These are phyloP conservation scores for Lipomyces mesembrius DNA, from an alignment of 805 yeast species.

Conservation along the genomic window DNA sequence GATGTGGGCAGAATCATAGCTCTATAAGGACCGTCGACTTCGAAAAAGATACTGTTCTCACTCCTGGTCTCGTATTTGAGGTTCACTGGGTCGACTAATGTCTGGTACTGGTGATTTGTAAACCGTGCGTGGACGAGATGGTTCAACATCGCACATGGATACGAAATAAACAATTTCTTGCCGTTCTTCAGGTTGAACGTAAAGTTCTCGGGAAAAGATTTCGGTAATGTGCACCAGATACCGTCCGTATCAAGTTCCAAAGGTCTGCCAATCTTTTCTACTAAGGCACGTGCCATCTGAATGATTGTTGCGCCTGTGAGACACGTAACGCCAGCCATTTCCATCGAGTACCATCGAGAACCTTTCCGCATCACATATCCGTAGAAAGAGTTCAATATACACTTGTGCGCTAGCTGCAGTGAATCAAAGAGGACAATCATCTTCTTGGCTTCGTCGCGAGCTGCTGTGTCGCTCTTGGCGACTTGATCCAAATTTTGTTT, in stretches of 20 bases:
- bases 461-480: constrained; percentile 58
- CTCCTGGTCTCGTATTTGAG: constrained; percentile 75
- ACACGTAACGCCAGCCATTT: constrained; percentile 99
- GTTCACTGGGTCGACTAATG: constrained; percentile 68
- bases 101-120: constrained; percentile 94
- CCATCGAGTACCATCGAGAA: constrained; percentile 99
- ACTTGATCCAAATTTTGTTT: constrained; percentile 73
- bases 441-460: constrained; percentile 86
- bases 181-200: constrained; percentile 75
- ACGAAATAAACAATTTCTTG: constrained; percentile 74
- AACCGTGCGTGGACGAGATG: constrained; percentile 87
- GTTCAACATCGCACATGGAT: constrained; percentile 96
- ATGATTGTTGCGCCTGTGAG: constrained; percentile 96
- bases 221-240: constrained; percentile 97
- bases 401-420: constrained; percentile 94
- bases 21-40: constrained; percentile 97
- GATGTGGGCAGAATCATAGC: constrained; percentile 98
- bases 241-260: constrained; percentile 98
- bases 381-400: constrained; percentile 92
- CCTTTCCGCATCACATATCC: constrained; percentile 99
- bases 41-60: constrained; percentile 95
- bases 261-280: constrained; percentile 93
- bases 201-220: constrained; percentile 89
- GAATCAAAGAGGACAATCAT: constrained; percentile 95
- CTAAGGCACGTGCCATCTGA: constrained; percentile 92